Base-by-base conservation (phyloP, 2,329 filamentous ascomycete species). In the Fusarium sp. region DNA sequence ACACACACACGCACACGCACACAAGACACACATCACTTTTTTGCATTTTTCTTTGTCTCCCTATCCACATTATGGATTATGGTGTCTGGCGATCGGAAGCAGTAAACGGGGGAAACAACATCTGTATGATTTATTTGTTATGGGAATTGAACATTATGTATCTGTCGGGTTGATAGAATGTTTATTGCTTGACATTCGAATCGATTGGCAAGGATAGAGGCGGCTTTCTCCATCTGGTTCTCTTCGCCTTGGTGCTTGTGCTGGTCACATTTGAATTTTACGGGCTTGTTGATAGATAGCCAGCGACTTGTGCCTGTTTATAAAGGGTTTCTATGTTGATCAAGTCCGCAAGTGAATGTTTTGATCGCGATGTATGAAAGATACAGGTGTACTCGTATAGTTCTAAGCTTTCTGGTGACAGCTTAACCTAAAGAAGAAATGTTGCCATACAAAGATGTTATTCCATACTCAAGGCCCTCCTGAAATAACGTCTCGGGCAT, bases 21-120 rank as follows among this genome's bases (percentile, higher is more conserved):
- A 21, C 44, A 7, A 37, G 18, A 16, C 33, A 56, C 27, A 38
- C 57, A 38, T 56, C 7, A 19, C 42, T 39, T 57, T 59, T 46
- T 67, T 59, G 44, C 55, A 54, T 49, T 60, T 60, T 63, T 48
- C 61, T 62, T 49, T 60, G 54, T 72, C 49, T 62, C 27, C 25
- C 48, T 38, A 42, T 57, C 52, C 71, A 54, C 66, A 71, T 44
- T 37, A 72, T 67, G 72, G 70, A 66, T 41, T 15, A 60, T 15
- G 76, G 76, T 60, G 76, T 77, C 72, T 39, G 73, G 76, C 71
- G 76, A 73, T 66, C 42, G 71, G 52, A 52, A 62, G 68, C 29
- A 60, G 60, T 57, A 69, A 69, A 63, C 46, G 52, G 68, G 65
- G 29, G 63, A 66, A 51, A 54, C 58, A 64, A 54, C 60, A 64